Base-by-base conservation (phyloP, 2,329 filamentous ascomycete genomes). In the Xylaria sp. region DNA sequence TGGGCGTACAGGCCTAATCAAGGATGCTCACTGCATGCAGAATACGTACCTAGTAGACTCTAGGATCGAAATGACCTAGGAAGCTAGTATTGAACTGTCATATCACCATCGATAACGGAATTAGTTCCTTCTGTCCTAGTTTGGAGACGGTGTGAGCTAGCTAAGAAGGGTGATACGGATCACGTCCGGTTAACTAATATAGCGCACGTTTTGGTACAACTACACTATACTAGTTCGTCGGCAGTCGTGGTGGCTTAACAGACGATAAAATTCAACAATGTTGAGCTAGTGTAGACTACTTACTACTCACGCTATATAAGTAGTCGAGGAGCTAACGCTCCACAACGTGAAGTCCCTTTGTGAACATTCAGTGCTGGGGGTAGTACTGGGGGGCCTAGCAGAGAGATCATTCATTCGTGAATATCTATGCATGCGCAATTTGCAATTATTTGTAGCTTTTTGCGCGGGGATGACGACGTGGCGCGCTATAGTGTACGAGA, bases 381-480 rank as follows among this genome's bases (percentile, higher is more conserved):
- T 4, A n/a, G 8, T 11, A 36, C 24, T 5, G 2, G 19, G 39
- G 27, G 14, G 24, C 6, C 36, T 14, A 48, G 21, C n/a, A 42
- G 14, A 54, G 17, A n/a, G 14, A 39, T 27, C 39, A 39, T 11
- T n/a, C 7, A 36, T 55, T n/a, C 47, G 32, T 45, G 11, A 45
- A 32, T 59, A 24, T 24, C n/a, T 59, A 12, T 32, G 47, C 32
- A 32, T 21, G 17, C 34, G 34, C 53, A 9, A 57, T 64, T 53
- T 59, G 30, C 8, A 39, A 42, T 21, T 34, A 12, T 50, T 17
- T n/a, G n/a, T n/a, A n/a, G 4, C 32, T 12, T 47, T n/a, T 32
- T 45, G 45, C 54, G 8, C 47, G 62, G 55, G 53, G 34, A 53
- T 64, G 45, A 27, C 47, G 34, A 53, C 50, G 32, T 63, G 51